Conservation (phyloP, 1,139 yeast species). For the Yamadazyma sp. region DNA sequence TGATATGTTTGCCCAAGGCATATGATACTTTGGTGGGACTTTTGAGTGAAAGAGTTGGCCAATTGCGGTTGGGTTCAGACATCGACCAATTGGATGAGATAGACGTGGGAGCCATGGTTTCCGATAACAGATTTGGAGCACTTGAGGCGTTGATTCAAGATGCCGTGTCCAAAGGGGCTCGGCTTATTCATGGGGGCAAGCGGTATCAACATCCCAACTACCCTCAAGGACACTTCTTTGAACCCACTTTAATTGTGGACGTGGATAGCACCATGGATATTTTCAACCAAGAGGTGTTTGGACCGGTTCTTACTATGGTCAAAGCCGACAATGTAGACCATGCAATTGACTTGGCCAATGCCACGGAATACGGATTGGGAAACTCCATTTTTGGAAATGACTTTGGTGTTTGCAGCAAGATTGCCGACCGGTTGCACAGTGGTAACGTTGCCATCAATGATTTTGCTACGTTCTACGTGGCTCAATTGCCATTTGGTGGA, state of each 20-base stretch:
- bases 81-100: slow-evolving; percentile 86
- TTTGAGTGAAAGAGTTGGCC: slow-evolving; percentile 55
- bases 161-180: slow-evolving; percentile 83
- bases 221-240: slow-evolving; percentile 92
- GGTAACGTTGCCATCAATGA: slow-evolving; percentile 97
- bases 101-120: slow-evolving; percentile 95
- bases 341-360: slow-evolving; percentile 78
- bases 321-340: slow-evolving; percentile 64
- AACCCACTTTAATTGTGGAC: slow-evolving; percentile 82
- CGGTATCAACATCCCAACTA: slow-evolving; percentile 82
- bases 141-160: slow-evolving; percentile 66
- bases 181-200: slow-evolving; percentile 74
- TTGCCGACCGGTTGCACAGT: slow-evolving; percentile 63
- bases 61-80: slow-evolving; percentile 80
- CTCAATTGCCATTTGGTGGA: slow-evolving; percentile 97
- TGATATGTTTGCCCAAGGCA: slow-evolving; percentile 68
- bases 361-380: slow-evolving; percentile 89
- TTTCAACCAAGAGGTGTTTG: slow-evolving; percentile 89
- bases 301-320: slow-evolving; percentile 81
- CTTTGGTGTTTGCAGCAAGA: slow-evolving; percentile 53
- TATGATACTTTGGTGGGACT: slow-evolving; percentile 63
- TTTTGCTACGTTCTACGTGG: slow-evolving; percentile 92
- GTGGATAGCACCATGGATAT: slow-evolving; percentile 77
- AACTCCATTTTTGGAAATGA: slow-evolving; percentile 80
- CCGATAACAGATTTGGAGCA: slow-evolving; percentile 66